Evolutionary conservation across 23 red algal genomes (phyloP).

Genomic region (Chondrus crispus): DNA sequence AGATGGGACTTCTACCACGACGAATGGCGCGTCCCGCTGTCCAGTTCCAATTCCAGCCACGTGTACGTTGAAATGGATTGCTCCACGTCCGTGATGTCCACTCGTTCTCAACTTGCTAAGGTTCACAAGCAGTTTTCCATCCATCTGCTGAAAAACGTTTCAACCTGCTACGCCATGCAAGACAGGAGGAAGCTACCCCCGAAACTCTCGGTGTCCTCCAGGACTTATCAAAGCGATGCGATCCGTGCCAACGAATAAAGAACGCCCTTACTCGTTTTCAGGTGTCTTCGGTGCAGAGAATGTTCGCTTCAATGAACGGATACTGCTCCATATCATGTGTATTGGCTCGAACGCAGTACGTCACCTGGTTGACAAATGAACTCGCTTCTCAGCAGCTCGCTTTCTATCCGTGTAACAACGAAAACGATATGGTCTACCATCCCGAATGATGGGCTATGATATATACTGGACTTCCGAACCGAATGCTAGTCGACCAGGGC

Average conservation of each 20-base stretch:
- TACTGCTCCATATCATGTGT: constrained; percentile 3
- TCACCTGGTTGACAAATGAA: not conserved
- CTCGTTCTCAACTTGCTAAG: not conserved
- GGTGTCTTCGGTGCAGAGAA: not conserved
- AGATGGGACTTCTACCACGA: not conserved
- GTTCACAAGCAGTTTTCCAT: constrained; percentile 12
- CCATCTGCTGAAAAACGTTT: constrained; percentile 6
- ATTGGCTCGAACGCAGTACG: not conserved
- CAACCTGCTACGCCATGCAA: not conserved
- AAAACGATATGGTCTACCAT: not conserved
- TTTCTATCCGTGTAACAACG: not conserved
- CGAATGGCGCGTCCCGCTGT: not conserved
- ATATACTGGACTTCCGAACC: not conserved
- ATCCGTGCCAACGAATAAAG: not conserved
- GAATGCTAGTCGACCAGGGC: not conserved
- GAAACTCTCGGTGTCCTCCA: not conserved
- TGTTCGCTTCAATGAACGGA: not conserved
- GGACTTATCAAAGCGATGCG: not conserved
- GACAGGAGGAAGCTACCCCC: not conserved
- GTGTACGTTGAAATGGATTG: constrained; percentile 1
- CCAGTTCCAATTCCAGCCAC: not conserved
- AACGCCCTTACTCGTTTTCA: not conserved
- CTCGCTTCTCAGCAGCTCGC: not conserved
- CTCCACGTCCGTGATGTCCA: not conserved
- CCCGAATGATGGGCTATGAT: not conserved